Base-by-base conservation (phyloP, 495 filamentous ascomycete genomes). In the Sabuloglossum arenarium region DNA sequence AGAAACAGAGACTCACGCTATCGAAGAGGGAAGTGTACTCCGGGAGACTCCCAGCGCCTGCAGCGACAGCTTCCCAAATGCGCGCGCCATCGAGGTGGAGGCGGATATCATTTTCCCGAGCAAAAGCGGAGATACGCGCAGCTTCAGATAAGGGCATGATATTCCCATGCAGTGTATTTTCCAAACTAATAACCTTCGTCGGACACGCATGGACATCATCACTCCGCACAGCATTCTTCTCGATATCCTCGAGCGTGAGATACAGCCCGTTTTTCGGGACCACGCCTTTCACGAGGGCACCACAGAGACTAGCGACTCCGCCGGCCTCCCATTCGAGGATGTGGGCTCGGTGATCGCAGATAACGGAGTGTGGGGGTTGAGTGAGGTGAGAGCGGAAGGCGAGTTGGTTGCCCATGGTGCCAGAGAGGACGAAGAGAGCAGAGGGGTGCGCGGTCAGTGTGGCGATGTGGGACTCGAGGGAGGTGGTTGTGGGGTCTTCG, bases 1-100 rank as follows among this genome's bases (percentile, higher is more conserved):
- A 83, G 63, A 97, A 90, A 66, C 88, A 94, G 11, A 95, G 71
- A 56, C 74, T 84, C 0, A 91, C 71, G 51, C 80, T 88, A 62
- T 97, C 90, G 60, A 91, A 87, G 53, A 80, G 73, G 19, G 65
- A 72, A 10, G 81, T 71, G 60, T 80, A 94, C 2, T 88, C 85
- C 3, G 73, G 57, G 28, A 97, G 64, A 37, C 14, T 52, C 8
- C 23, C 42, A 6, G 27, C 53, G 9, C 37, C 28, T 0, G 80
- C 71, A 0, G 73, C 75, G 3, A 78, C 77, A 0, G 81, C 84
- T 59, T 89, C 82, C 85, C 85, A 70, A 25, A 70, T 34, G 34
- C 67, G 43, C 37, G 68, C 67, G 16, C 67, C 66, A 46, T 70
- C 66, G 42, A 63, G 59, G 58, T 70, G 67, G 3, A 69, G 59